Conservation (phyloP, 2,329 filamentous ascomycete species). For the Akanthomyces dipterigenus region DNA sequence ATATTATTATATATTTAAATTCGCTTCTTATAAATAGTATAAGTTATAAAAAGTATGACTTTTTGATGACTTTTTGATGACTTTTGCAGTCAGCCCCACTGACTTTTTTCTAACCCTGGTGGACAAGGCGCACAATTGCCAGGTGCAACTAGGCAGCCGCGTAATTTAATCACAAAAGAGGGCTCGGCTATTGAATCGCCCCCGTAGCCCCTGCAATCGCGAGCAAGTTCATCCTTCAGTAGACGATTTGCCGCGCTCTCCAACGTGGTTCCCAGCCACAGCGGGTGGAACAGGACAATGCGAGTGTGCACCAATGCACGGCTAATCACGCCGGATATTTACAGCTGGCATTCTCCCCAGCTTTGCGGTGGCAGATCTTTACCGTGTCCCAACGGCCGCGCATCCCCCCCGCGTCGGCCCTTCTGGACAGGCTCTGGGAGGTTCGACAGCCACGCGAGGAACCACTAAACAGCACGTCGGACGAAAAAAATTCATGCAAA, state of each 20-base stretch:
- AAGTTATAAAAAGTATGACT: too few species aligned
- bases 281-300: not conserved
- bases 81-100: too few species aligned
- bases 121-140: too few species aligned
- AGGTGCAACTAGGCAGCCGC: too few species aligned
- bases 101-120: too few species aligned
- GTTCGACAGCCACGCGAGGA: not conserved
- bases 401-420: not conserved
- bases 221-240: not conserved
- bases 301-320: not conserved
- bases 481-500: slow-evolving; percentile 1
- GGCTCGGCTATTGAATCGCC: slow-evolving; percentile 7
- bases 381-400: not conserved
- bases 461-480: not conserved
- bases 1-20: too few species aligned
- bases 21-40: too few species aligned
- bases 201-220: not conserved
- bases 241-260: not conserved
- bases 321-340: not conserved
- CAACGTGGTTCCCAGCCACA: not conserved
- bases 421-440: not conserved
- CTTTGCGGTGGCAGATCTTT: not conserved
- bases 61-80: too few species aligned
- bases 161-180: not conserved
- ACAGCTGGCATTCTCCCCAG: not conserved